A percentile compares a stretch with the other conserved stretches of the same genome.
Conservation (phyloP, 2,329 filamentous ascomycete species). For the Paecilomyces fulvus region DNA sequence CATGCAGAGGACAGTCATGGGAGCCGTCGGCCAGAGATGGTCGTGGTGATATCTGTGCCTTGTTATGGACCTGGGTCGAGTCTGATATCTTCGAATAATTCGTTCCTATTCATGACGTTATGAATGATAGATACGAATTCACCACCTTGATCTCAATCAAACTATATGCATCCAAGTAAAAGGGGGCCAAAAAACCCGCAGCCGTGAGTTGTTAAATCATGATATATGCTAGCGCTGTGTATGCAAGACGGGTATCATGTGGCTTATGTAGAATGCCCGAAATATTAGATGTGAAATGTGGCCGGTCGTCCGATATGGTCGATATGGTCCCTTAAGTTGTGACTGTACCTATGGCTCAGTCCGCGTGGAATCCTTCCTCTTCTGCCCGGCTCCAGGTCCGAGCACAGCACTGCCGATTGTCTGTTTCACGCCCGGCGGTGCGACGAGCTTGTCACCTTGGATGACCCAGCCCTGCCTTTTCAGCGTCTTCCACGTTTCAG, state of each 20-base stretch:
- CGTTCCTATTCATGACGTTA: constrained; percentile 22
- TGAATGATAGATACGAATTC: constrained; percentile 22
- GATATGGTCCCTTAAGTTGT: background rate
- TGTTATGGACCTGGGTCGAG: background rate
- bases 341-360: background rate
- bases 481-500: constrained; percentile 61
- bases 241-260: background rate
- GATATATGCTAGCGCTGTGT: background rate
- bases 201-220: background rate
- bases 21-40: background rate
- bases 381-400: constrained; percentile 16
- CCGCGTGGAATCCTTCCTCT: constrained; percentile 12
- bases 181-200: constrained; percentile 4
- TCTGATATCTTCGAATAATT: background rate
- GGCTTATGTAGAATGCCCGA: background rate
- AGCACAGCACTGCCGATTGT: constrained; percentile 8
- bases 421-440: constrained; percentile 15
- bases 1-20: background rate
- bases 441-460: constrained; percentile 37
- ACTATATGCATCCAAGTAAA: background rate
- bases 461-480: constrained; percentile 60
- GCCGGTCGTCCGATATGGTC: background rate
- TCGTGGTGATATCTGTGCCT: background rate
- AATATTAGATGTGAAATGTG: background rate
- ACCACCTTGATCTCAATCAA: constrained; percentile 9